Evolutionary conservation across 768 basidiomycete species (phyloP), one percentile per base, ranked within the genome.

Genomic region (Agaricus blazei): DNA sequence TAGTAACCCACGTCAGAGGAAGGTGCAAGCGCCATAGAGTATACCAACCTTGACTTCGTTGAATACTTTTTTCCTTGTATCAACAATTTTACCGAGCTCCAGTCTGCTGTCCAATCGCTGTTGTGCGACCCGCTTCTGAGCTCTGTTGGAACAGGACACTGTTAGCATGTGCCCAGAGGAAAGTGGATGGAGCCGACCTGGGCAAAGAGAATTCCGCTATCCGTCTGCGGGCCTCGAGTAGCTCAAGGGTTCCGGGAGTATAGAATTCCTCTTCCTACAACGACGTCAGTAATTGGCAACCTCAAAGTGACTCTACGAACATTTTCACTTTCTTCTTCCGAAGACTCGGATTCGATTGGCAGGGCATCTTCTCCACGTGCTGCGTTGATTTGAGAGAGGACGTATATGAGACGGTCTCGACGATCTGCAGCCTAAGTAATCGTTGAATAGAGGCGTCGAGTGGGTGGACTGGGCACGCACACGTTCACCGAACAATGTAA

Each of bases 401-500:
- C 87, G 70, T 95, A 93, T 63, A 93, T 94, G 61, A 99, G 76
- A 74, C 96, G 91, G 72, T 97, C 96, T 67, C 97, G 76, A 61
- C 96, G 81, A 75, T 99, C 97, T 65, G 94, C 93, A 62, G 93
- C 90, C 94, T 98, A 68, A 48, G n/a, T n/a, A n/a, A n/a, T n/a
- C 1, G 15, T 19, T 52, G 41, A 47, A 56, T 58, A 62, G 52
- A 59, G 51, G n/a, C 59, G 42, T 47, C 36, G 29, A 23, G 40
- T 29, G 41, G 15, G 41, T 46, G n/a, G 57, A 48, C 51, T 29
- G 41, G 44, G 42, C n/a, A 83, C 92, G 69, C 66, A 97, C 94
- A 57, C 93, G 86, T 81, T 98, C 97, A 60, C 95, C 97, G 63
- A 98, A 99, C 27, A 98, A 79, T 4, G 95, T 98, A 64, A 98